A percentile compares a stretch with the other conserved stretches of the same genome.
Conservation (phyloP, 148 eudicot species). For the Vaccinium corymbosum region DNA sequence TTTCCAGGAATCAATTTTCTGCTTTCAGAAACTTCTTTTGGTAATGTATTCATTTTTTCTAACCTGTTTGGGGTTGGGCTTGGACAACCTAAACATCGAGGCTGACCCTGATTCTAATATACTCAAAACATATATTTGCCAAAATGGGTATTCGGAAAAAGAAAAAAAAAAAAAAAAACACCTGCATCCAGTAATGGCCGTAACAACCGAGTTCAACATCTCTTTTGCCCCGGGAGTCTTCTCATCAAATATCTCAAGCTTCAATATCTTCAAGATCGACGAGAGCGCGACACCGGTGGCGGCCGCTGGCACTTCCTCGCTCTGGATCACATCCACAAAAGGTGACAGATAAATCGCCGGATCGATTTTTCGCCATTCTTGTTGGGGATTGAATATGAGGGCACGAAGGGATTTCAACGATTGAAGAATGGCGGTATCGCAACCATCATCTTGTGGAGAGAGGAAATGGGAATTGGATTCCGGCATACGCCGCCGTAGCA, state of each 20-base stretch:
- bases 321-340: constrained; percentile 72
- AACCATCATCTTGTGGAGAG: constrained; percentile 38
- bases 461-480: constrained; percentile 32
- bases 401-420: constrained; percentile 67
- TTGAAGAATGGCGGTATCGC: constrained; percentile 47
- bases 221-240: constrained; percentile 74
- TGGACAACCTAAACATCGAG: too few relatives aligned
- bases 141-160: too few relatives aligned
- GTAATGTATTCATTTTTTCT: background rate
- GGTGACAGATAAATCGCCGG: constrained; percentile 74
- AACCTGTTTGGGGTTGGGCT: too few relatives aligned
- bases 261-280: constrained; percentile 60
- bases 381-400: constrained; percentile 70
- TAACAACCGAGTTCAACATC: constrained; percentile 45
- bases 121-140: too few relatives aligned
- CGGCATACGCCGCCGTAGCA: constrained; percentile 39
- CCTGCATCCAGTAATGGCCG: constrained; percentile 62
- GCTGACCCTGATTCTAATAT: too few relatives aligned
- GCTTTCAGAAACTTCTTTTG: background rate
- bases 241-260: constrained; percentile 58
- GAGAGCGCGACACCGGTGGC: constrained; percentile 78
- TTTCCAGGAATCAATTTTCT: background rate
- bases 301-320: constrained; percentile 71
- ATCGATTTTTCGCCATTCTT: constrained; percentile 72
- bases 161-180: background rate